Percentiles rank a stretch among this genome's conserved stretches.
Evolutionary conservation across 2,329 filamentous ascomycete species (phyloP).

Genomic region (Calonectria multiphialidica): DNA sequence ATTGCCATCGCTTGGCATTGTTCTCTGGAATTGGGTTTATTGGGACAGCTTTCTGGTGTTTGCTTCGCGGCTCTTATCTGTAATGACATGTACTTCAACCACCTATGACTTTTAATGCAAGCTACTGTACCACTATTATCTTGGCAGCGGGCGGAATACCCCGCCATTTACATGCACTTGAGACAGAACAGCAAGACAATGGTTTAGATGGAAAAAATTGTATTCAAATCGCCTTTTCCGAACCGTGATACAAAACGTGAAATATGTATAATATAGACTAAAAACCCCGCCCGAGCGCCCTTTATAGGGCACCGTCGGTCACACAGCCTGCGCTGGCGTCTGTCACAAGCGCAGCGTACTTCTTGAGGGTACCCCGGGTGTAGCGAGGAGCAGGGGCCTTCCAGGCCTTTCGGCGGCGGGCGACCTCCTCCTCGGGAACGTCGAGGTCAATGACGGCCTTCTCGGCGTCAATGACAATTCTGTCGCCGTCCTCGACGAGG

Average conservation of each 20-base stretch:
- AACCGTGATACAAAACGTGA: conserved; percentile 37
- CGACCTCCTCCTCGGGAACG: conserved; percentile 75
- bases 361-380: conserved; percentile 75
- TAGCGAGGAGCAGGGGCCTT: conserved; percentile 70
- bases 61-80: conserved; percentile 3
- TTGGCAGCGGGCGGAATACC: neutral
- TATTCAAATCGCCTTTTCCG: conserved; percentile 45
- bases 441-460: conserved; percentile 76
- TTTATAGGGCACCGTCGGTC: conserved; percentile 58
- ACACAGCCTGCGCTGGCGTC: conserved; percentile 71
- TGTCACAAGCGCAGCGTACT: conserved; percentile 74
- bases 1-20: conserved; percentile 23
- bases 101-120: neutral
- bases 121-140: neutral
- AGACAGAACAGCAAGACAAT: conserved; percentile 20
- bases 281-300: conserved; percentile 19
- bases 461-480: conserved; percentile 85
- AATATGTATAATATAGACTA: conserved; percentile 34
- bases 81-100: conserved; percentile 10
- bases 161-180: neutral
- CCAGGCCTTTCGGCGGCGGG: conserved; percentile 69
- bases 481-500: conserved; percentile 84
- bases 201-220: conserved; percentile 23
- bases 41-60: neutral
- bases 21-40: conserved; percentile 2